Percentiles rank a stretch among this genome's conserved stretches.
Conservation (phyloP, 352 stramenopile species). For the Achlya hypogyna region DNA sequence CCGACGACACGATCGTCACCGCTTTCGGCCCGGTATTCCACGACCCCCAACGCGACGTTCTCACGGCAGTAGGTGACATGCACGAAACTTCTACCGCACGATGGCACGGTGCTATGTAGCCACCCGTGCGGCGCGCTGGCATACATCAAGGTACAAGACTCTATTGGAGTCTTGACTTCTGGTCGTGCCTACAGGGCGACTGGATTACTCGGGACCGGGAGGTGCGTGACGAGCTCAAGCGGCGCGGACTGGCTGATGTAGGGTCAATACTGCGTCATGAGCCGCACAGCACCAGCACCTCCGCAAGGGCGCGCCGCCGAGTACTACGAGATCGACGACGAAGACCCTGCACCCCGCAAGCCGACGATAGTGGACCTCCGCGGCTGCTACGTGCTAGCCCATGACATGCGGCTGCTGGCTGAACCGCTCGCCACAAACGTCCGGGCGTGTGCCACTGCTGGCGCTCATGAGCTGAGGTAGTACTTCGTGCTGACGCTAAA, state of each 20-base stretch:
- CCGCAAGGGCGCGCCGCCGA: neutral
- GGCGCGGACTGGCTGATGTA: slow-evolving; percentile 5
- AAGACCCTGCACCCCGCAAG: neutral
- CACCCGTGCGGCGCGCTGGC: slow-evolving; percentile 29
- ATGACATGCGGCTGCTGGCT: slow-evolving; percentile 36
- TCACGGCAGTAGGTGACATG: neutral
- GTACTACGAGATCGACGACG: slow-evolving; percentile 8
- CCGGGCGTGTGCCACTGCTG: slow-evolving; percentile 17
- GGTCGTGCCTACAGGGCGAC: slow-evolving; percentile 30
- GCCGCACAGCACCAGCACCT: slow-evolving; percentile 19
- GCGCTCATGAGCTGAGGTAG: slow-evolving; percentile 22
- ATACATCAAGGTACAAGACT: slow-evolving; percentile 48
- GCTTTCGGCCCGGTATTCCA: too few species aligned
- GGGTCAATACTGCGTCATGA: slow-evolving; percentile 26
- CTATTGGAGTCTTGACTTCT: too few species aligned
- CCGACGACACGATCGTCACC: slow-evolving; percentile 35
- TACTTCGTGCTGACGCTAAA: slow-evolving; percentile 46
- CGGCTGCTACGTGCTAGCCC: slow-evolving; percentile 37
- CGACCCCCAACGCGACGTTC: too few species aligned
- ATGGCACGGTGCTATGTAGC: slow-evolving; percentile 48
- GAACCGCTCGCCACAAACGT: slow-evolving; percentile 43
- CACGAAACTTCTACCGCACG: slow-evolving; percentile 26
- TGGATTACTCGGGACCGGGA: slow-evolving; percentile 30
- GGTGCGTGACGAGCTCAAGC: slow-evolving; percentile 15
- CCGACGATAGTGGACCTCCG: slow-evolving; percentile 36